Evolutionary conservation across 108 stramenopile genomes (phyloP), one percentile per base, ranked within the genome.

Genomic region (Parmales sp.): DNA sequence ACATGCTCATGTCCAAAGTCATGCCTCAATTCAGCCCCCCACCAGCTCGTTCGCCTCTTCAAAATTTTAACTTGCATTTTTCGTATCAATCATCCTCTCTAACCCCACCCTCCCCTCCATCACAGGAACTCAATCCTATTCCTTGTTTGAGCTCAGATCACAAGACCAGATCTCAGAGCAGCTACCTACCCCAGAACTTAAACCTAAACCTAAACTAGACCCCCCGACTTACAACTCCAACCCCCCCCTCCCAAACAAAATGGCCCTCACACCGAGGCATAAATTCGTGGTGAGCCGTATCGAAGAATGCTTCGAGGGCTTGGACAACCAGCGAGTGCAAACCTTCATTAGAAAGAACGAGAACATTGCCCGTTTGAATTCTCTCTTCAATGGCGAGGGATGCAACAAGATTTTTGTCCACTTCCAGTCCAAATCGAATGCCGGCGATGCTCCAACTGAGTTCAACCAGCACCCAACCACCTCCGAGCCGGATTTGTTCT

Each of bases 221-320:
- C 19, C 16, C 50, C 49, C 50, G 13, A 16, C 34, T 6, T 37
- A 70, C 16, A n/a, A n/a, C n/a, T n/a, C n/a, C n/a, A n/a, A n/a
- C n/a, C n/a, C n/a, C n/a, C n/a, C n/a, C n/a, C n/a, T n/a, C n/a
- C 28, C 2, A 28, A 25, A 16, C n/a, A 45, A 66, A 19, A 77
- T 86, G 81, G 69, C 51, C 39, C 69, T 86, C 36, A 76, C 83
- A 43, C 73, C 82, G 20, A 18, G 87, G 45, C 87, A 88, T 66
- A 75, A 80, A 63, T 88, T 84, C 83, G 86, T 85, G 64, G 74
- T 81, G 22, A 71, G 77, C 2, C 79, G 78, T 23, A 83, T 88
- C 11, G 69, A 75, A 19, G 81, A 86, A 26, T 83, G 85, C 63
- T 88, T 86, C 64, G 76, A 76, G 19, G 72, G 74, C 22, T 46